These are phyloP conservation scores for Coniochaeta pulveracea DNA, from an alignment of 2,329 filamentous ascomycete genomes.

Conservation along the genomic window DNA sequence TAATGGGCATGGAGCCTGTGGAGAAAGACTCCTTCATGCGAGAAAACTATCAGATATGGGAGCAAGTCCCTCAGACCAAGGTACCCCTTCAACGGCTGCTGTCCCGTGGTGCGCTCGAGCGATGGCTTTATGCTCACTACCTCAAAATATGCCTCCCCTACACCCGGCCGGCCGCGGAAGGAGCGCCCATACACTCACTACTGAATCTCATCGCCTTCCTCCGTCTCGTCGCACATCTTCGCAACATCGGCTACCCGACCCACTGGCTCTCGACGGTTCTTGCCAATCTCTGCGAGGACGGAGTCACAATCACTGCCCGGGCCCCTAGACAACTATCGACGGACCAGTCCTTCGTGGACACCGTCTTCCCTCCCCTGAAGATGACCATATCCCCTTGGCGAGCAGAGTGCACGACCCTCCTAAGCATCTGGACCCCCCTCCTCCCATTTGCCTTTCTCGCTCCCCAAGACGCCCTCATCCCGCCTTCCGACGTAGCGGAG, in stretches of 20 bases:
- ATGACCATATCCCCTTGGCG: not conserved
- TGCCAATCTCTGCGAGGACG: not conserved
- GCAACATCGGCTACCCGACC: not conserved
- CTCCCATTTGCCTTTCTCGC: not conserved
- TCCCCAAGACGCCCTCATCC: not conserved
- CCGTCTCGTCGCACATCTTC: not conserved
- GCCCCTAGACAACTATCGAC: not conserved
- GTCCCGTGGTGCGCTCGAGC: not conserved
- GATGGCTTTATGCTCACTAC: conserved; percentile 1
- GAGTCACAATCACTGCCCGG: not conserved
- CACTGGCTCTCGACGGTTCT: not conserved
- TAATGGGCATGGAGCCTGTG: too few relatives aligned
- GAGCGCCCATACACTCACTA: conserved; percentile 6
- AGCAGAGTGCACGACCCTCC: conserved; percentile 1
- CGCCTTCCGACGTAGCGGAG: not conserved
- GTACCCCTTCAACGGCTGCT: not conserved
- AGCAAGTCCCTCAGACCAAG: not conserved
- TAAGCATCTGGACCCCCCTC: not conserved
- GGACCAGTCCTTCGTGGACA: not conserved
- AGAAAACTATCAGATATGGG: not conserved
- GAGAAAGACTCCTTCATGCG: too few relatives aligned
- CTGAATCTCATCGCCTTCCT: conserved; percentile 1
- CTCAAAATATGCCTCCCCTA: conserved; percentile 1
- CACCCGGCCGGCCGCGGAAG: conserved; percentile 5
- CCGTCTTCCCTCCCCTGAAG: not conserved